Conservation (phyloP, 1,284 basidiomycete genomes). For the Trametes hirsuta region DNA sequence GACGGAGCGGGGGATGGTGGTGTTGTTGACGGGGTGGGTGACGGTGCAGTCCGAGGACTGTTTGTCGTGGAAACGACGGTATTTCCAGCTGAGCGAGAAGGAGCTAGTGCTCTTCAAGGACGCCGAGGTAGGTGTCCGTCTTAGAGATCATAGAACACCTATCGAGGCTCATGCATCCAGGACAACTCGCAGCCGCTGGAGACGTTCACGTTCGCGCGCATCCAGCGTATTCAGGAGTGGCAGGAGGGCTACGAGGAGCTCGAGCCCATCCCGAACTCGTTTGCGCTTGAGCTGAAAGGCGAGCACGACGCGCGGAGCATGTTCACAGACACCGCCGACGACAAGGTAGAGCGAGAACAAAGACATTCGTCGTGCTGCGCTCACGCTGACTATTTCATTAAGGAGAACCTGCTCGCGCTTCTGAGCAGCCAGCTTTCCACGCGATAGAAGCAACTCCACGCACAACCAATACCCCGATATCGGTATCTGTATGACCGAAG, state of each 20-base stretch:
- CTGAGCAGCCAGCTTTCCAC: constrained; percentile 23
- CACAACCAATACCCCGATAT: background rate
- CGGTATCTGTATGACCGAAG: background rate
- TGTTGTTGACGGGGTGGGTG: constrained; percentile 59
- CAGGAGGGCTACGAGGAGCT: constrained; percentile 75
- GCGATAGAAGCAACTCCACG: background rate
- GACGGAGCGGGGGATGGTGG: constrained; percentile 34
- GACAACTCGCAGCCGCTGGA: constrained; percentile 47
- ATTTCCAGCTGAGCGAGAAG: constrained; percentile 58
- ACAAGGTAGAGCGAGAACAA: constrained; percentile 52
- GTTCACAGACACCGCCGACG: constrained; percentile 67
- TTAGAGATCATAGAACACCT: background rate
- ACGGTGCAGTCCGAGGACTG: constrained; percentile 63
- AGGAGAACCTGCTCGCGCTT: constrained; percentile 32
- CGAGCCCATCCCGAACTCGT: constrained; percentile 69
- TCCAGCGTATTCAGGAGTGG: constrained; percentile 62
- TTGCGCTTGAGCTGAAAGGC: constrained; percentile 65
- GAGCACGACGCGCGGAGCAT: constrained; percentile 54
- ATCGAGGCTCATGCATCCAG: constrained; percentile 17
- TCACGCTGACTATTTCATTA: constrained; percentile 1
- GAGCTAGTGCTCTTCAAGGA: constrained; percentile 57
- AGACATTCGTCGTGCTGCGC: background rate
- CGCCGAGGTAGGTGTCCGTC: constrained; percentile 47
- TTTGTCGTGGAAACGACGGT: constrained; percentile 68
- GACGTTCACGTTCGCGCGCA: constrained; percentile 49